phyloP scores from a whole-genome alignment of 495 filamentous ascomycete species.

The Rostrohypoxylon terebratum region DNA sequence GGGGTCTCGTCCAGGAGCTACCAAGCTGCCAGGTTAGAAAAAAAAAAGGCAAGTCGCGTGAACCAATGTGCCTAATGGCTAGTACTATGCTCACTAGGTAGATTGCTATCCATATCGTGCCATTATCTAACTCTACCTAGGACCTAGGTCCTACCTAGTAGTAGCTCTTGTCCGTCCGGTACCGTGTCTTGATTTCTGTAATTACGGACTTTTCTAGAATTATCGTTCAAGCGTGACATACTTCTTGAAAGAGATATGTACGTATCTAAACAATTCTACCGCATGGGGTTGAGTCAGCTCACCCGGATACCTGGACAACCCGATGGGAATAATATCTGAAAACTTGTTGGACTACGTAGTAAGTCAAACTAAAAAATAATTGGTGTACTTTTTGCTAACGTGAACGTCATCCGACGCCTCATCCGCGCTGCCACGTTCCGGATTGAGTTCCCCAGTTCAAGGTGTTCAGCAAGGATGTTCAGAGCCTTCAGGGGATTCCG shows the following conservation, averaged over 20 bases:
- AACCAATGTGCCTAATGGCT: no score
- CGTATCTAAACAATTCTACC: not conserved
- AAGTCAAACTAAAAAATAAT: slow-evolving; percentile 1
- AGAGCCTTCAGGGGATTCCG: slow-evolving; percentile 6
- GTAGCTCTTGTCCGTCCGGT: no score
- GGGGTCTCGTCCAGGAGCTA: no score
- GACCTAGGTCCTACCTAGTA: no score
- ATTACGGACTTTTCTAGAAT: no score
- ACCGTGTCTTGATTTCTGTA: no score
- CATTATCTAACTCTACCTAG: no score
- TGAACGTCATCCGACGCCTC: slow-evolving; percentile 28
- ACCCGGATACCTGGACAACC: slow-evolving; percentile 9
- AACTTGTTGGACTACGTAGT: slow-evolving; percentile 3
- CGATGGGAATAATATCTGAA: slow-evolving; percentile 24
- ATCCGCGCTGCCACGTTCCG: slow-evolving; percentile 12
- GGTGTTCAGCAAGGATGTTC: not conserved
- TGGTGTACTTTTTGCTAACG: slow-evolving; percentile 6
- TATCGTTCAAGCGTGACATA: no score
- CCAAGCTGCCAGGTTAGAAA: no score
- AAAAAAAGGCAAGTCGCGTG: no score
- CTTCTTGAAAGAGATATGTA: not conserved
- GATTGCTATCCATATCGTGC: no score
- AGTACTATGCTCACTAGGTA: no score
- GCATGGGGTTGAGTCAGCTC: slow-evolving; percentile 9
- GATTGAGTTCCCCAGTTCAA: not conserved